Evolutionary conservation across 2,329 filamentous ascomycete genomes (phyloP).

Genomic region (Xylaria polymorpha): DNA sequence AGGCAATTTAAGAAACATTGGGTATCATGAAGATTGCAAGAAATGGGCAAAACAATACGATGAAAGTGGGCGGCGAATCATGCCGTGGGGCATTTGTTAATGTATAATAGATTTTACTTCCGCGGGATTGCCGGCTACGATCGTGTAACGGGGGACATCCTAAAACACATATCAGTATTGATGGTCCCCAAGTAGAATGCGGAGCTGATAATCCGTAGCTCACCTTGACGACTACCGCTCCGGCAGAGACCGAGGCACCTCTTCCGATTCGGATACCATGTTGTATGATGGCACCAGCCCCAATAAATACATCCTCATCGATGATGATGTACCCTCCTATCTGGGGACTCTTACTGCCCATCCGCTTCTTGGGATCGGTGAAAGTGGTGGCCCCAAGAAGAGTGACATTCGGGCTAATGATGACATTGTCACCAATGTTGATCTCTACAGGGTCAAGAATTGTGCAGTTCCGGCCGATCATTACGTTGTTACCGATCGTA

Average conservation of each 20-base stretch:
- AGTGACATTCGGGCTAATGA: conserved; percentile 86
- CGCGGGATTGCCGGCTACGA: conserved; percentile 77
- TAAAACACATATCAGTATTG: conserved; percentile 42
- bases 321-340: conserved; percentile 79
- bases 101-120: conserved; percentile 59
- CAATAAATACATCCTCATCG: conserved; percentile 87
- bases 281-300: conserved; percentile 79
- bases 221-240: conserved; percentile 84
- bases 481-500: conserved; percentile 83
- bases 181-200: neutral
- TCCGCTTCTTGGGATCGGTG: conserved; percentile 77
- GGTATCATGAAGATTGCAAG: conserved; percentile 38
- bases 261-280: conserved; percentile 83
- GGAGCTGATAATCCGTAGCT: conserved; percentile 39
- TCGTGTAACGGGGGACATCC: conserved; percentile 75
- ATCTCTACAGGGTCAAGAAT: conserved; percentile 89
- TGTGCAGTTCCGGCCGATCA: conserved; percentile 84
- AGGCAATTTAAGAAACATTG: conserved; percentile 31
- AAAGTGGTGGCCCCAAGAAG: conserved; percentile 82
- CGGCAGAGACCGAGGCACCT: conserved; percentile 83
- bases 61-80: neutral
- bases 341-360: conserved; percentile 78
- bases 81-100: conserved; percentile 28
- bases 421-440: conserved; percentile 79
- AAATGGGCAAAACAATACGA: conserved; percentile 22